Evolutionary conservation across 306 rosid genomes (phyloP), one percentile per base, ranked within the genome.

Genomic region (Cajanus cajan): DNA sequence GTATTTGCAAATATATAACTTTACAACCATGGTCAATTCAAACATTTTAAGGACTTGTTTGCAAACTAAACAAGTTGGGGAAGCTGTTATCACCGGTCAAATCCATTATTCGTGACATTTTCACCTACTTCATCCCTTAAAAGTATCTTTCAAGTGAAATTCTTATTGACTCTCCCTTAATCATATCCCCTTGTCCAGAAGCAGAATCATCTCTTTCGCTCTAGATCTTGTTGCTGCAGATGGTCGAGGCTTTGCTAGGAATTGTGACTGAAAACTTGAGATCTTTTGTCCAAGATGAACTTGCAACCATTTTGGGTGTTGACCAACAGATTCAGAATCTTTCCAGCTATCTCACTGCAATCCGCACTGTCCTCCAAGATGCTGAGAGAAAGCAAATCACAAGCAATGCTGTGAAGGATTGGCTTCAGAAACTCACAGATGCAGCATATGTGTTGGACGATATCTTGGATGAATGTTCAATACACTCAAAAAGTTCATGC

Each of bases 311-410:
- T 13, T 43, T 4, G 16, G 82, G 71, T 0, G 51, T 69, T 12
- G 21, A 57, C 1, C 0, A 14, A 2, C 41, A 31, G 62, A 28
- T 1, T 6, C 5, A 43, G 10, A 69, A 9, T 63, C 73, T 61
- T 1, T 10, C 58, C 6, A 11, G 37, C 0, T 4, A 50, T 45
- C 44, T 78, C 15, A 25, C 14, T 3, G 9, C 44, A 15, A 78
- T 78, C 4, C 22, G 0, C 7, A 78, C 78, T 12, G 71, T 59
- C 5, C 76, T 78, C 2, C 5, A 5, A 43, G 82, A 78, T 37
- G 87, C 81, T 1, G 87, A 79, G 52, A 54, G 54, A 34, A 33
- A 47, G 57, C 69, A 66, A 14, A 25, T 36, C 4, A 19, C 33
- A 4, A 21, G 24, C 6, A n/a, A 7, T 8, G 34, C 77, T 2